Conservation (phyloP, 139 green algal genomes). For the Coelastrella sp. region DNA sequence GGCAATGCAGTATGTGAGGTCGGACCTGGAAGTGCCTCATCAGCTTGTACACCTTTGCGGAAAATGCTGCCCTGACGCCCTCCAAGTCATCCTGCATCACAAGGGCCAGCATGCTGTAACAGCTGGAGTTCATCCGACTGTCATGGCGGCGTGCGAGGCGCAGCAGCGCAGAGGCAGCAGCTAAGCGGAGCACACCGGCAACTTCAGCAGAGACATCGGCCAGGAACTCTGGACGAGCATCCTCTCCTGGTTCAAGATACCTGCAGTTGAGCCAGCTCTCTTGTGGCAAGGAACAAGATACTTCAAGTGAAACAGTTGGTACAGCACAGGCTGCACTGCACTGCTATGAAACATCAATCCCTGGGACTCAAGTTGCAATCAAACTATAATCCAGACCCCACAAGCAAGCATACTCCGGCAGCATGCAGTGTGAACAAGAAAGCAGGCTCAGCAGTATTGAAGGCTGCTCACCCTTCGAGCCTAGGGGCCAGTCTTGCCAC, state of each 20-base stretch:
- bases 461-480: slow-evolving; percentile 36
- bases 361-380: too few relatives aligned
- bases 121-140: slow-evolving; percentile 34
- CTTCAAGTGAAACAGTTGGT: too few relatives aligned
- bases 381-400: too few relatives aligned
- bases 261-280: background rate
- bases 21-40: slow-evolving; percentile 34
- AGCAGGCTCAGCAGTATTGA: too few relatives aligned
- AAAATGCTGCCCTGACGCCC: slow-evolving; percentile 61
- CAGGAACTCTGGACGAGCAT: background rate
- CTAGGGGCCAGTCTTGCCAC: background rate
- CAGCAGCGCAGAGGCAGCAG: slow-evolving; percentile 68
- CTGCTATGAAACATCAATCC: too few relatives aligned
- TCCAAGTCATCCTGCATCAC: slow-evolving; percentile 73
- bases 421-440: too few relatives aligned
- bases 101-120: slow-evolving; percentile 70
- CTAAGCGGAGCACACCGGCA: slow-evolving; percentile 58
- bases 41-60: slow-evolving; percentile 19
- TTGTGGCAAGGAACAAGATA: too few relatives aligned
- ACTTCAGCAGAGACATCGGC: background rate
- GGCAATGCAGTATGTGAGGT: background rate
- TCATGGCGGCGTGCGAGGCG: slow-evolving; percentile 74
- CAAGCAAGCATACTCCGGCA: too few relatives aligned
- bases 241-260: slow-evolving; percentile 20
- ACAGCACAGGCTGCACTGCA: too few relatives aligned